A percentile compares a stretch with the other conserved stretches of the same genome.
These are phyloP conservation scores for Fusarium sp. DNA, from an alignment of 2,329 filamentous ascomycete genomes.

Conservation along the genomic window DNA sequence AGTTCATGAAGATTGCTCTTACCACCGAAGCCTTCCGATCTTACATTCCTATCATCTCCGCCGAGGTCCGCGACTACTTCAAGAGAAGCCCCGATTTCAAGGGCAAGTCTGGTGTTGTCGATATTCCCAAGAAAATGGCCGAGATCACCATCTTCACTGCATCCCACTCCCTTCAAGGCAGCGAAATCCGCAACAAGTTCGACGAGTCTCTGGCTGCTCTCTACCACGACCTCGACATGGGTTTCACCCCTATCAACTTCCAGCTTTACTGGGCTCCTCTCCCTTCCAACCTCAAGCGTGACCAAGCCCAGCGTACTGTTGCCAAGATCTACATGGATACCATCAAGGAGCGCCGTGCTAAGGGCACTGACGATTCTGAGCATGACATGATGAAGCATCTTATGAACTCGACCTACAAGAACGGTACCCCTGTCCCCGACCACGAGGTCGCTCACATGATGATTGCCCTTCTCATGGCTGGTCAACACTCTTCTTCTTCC, in stretches of 20 bases:
- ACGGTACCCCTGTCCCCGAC: slow-evolving; percentile 81
- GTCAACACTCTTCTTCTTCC: slow-evolving; percentile 88
- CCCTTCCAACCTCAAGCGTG: slow-evolving; percentile 86
- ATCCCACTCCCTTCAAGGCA: slow-evolving; percentile 85
- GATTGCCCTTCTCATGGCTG: slow-evolving; percentile 93
- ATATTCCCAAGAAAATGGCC: slow-evolving; percentile 80
- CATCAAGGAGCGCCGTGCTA: slow-evolving; percentile 75
- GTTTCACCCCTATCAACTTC: slow-evolving; percentile 90
- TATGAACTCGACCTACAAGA: slow-evolving; percentile 87
- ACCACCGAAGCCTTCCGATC: slow-evolving; percentile 77
- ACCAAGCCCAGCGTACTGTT: slow-evolving; percentile 83
- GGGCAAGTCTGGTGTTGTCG: slow-evolving; percentile 72
- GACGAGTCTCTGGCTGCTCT: slow-evolving; percentile 82
- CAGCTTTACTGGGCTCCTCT: slow-evolving; percentile 89
- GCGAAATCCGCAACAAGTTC: slow-evolving; percentile 83
- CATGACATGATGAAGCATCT: slow-evolving; percentile 91
- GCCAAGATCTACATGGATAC: slow-evolving; percentile 85
- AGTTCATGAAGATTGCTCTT: slow-evolving; percentile 85
- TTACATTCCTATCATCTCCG: slow-evolving; percentile 82
- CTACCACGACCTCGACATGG: slow-evolving; percentile 91
- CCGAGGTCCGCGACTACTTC: slow-evolving; percentile 79
- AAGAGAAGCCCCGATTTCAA: slow-evolving; percentile 75
- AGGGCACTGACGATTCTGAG: slow-evolving; percentile 60
- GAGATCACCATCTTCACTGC: slow-evolving; percentile 93
- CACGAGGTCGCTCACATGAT: slow-evolving; percentile 91